Evolutionary conservation across 2,329 filamentous ascomycete genomes (phyloP).

Genomic region (Diaporthe ampelina): DNA sequence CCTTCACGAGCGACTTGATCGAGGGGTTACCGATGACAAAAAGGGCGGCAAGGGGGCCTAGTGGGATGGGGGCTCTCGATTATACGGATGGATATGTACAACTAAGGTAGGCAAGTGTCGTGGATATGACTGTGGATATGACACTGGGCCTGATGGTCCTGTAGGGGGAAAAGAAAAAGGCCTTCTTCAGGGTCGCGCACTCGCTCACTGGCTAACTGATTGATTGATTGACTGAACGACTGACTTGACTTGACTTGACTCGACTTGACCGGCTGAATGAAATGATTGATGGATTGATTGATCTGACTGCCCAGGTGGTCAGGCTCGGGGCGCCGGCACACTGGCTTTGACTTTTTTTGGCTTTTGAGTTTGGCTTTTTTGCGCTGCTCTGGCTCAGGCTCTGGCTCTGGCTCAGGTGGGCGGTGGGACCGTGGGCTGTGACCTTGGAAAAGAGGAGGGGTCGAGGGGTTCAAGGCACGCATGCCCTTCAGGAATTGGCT

Average conservation of each 20-base stretch:
- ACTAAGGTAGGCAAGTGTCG: neutral
- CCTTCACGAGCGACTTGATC: slow-evolving; percentile 4
- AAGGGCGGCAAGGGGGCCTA: neutral
- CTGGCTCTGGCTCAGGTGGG: neutral
- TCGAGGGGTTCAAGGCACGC: too few relatives aligned
- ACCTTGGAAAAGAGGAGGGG: slow-evolving; percentile 23
- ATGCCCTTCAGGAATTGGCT: slow-evolving; percentile 15
- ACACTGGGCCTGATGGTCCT: neutral
- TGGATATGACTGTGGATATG: neutral
- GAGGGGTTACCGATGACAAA: slow-evolving; percentile 1
- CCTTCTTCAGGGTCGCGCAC: neutral
- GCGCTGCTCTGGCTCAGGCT: neutral
- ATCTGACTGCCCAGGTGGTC: neutral
- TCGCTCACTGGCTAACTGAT: neutral
- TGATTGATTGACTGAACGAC: neutral
- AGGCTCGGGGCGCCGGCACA: neutral
- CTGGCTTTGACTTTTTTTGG: neutral
- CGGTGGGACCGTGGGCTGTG: slow-evolving; percentile 23
- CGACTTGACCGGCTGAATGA: neutral
- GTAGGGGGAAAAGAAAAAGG: neutral
- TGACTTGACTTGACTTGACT: too few relatives aligned
- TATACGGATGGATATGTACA: slow-evolving; percentile 27
- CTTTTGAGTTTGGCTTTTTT: slow-evolving; percentile 9
- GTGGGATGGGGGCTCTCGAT: slow-evolving; percentile 1
- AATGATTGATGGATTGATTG: neutral